Percentiles rank a stretch among this genome's conserved stretches.
phyloP scores from a whole-genome alignment of 768 basidiomycete genomes.

The Coprinopsis marcescibilis region DNA sequence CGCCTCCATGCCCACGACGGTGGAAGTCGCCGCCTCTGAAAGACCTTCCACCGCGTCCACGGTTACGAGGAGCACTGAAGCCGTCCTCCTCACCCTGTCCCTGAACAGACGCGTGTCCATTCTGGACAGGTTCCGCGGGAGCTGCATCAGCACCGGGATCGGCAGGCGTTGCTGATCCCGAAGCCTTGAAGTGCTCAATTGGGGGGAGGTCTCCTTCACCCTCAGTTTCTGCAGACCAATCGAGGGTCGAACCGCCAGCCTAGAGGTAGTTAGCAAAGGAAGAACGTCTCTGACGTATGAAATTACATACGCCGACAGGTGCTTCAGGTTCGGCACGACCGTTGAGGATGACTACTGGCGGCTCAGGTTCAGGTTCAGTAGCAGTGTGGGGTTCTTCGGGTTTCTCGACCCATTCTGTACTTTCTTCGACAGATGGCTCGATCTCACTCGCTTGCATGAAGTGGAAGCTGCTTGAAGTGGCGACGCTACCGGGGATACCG shows the following conservation, averaged over 20 bases:
- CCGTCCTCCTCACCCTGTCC: constrained; percentile 52
- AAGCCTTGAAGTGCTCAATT: constrained; percentile 70
- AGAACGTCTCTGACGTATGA: not conserved
- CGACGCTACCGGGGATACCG: constrained; percentile 34
- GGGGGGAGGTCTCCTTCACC: constrained; percentile 72
- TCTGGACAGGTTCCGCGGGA: constrained; percentile 19
- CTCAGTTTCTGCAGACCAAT: constrained; percentile 82
- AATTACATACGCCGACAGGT: constrained; percentile 8
- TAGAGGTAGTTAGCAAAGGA: constrained; percentile 1
- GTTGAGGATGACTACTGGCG: constrained; percentile 22
- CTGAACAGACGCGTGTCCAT: constrained; percentile 22
- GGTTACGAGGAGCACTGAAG: constrained; percentile 37
- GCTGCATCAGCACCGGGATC: constrained; percentile 23
- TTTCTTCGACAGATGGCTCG: constrained; percentile 50
- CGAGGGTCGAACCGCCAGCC: constrained; percentile 39
- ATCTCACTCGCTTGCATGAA: constrained; percentile 83
- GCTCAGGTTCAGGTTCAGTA: constrained; percentile 21
- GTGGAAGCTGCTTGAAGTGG: constrained; percentile 54
- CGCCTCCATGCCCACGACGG: constrained; percentile 34
- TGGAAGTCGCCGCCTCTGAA: constrained; percentile 22
- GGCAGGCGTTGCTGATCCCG: constrained; percentile 64
- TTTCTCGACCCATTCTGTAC: constrained; percentile 52
- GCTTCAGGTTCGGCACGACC: constrained; percentile 19
- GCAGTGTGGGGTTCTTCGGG: constrained; percentile 27
- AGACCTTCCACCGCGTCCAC: constrained; percentile 24